Evolutionary conservation across 2,329 filamentous ascomycete species (phyloP).

Genomic region (Aspergillus aculeatinus): DNA sequence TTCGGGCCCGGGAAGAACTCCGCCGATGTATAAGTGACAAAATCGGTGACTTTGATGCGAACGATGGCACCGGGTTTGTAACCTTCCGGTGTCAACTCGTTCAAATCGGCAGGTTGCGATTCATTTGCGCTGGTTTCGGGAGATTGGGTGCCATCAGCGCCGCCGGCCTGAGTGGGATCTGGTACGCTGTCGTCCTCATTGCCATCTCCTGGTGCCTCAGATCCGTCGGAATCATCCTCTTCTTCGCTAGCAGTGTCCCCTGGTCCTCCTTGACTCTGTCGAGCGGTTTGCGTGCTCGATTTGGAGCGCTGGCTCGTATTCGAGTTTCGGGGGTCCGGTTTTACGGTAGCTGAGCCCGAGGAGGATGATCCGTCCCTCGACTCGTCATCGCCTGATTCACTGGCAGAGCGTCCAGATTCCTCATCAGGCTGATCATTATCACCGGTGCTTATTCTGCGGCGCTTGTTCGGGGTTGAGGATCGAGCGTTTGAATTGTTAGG

Average conservation of each 20-base stretch:
- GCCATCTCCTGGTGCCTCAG: neutral
- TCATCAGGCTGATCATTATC: slow-evolving; percentile 16
- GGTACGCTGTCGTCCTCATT: neutral
- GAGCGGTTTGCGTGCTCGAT: neutral
- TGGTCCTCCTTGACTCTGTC: neutral
- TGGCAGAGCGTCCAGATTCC: neutral
- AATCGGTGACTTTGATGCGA: slow-evolving; percentile 79
- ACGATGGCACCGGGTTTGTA: slow-evolving; percentile 76
- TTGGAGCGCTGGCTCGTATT: neutral
- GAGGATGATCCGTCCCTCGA: slow-evolving; percentile 10
- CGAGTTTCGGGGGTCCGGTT: neutral
- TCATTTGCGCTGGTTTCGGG: neutral
- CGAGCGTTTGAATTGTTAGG: slow-evolving; percentile 18
- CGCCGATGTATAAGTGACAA: slow-evolving; percentile 90
- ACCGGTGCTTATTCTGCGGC: slow-evolving; percentile 23
- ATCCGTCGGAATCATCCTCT: neutral
- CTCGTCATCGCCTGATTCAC: slow-evolving; percentile 10
- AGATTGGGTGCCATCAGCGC: neutral
- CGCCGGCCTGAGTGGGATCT: neutral
- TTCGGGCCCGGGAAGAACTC: slow-evolving; percentile 90
- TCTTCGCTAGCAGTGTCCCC: neutral
- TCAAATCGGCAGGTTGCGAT: slow-evolving; percentile 7
- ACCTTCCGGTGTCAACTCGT: slow-evolving; percentile 20
- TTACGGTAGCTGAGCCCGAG: neutral
- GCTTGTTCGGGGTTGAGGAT: slow-evolving; percentile 30